Percentiles rank a stretch among this genome's conserved stretches.
These are phyloP conservation scores for Xylaria sp. DNA, from an alignment of 2,329 filamentous ascomycete genomes.

Conservation along the genomic window DNA sequence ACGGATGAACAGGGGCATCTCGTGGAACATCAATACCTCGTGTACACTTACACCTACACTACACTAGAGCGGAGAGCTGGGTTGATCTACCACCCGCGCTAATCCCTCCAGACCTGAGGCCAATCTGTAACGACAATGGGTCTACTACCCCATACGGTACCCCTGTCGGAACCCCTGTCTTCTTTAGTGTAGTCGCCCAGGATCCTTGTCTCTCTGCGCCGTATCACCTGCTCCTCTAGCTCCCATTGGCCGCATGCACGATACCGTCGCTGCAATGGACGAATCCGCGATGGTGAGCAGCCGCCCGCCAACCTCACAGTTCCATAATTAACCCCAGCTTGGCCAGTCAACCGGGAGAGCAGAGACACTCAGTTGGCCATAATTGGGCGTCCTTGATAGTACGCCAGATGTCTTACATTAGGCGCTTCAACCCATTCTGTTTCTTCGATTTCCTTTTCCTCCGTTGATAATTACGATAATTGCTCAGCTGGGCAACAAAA, in stretches of 20 bases:
- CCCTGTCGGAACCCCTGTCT: slow-evolving; percentile 22
- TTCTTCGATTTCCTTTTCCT: slow-evolving; percentile 38
- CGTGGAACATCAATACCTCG: slow-evolving; percentile 1
- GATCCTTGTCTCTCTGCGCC: slow-evolving; percentile 8
- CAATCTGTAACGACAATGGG: slow-evolving; percentile 37
- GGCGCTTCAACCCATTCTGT: slow-evolving; percentile 28
- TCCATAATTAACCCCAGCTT: slow-evolving; percentile 44
- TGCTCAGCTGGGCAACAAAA: slow-evolving; percentile 12
- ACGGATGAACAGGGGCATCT: slow-evolving; percentile 19
- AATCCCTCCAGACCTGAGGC: slow-evolving; percentile 34
- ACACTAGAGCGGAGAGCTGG: slow-evolving; percentile 1
- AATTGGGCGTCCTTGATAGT: slow-evolving; percentile 23
- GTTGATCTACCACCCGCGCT: slow-evolving; percentile 30
- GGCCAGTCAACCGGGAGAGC: slow-evolving; percentile 40
- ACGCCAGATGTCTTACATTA: slow-evolving; percentile 26
- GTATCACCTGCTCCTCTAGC: slow-evolving; percentile 39
- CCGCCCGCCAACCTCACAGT: slow-evolving; percentile 42
- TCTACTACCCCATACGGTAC: slow-evolving; percentile 14
- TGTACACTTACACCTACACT: neutral
- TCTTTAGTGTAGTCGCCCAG: slow-evolving; percentile 21
- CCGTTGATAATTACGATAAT: slow-evolving; percentile 21
- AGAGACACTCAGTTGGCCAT: slow-evolving; percentile 27
- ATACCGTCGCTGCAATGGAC: slow-evolving; percentile 41
- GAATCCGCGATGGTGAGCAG: slow-evolving; percentile 48
- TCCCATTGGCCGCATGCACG: slow-evolving; percentile 44